Conservation (phyloP, 2,329 filamentous ascomycete genomes). For the Hypomyces rosellus region DNA sequence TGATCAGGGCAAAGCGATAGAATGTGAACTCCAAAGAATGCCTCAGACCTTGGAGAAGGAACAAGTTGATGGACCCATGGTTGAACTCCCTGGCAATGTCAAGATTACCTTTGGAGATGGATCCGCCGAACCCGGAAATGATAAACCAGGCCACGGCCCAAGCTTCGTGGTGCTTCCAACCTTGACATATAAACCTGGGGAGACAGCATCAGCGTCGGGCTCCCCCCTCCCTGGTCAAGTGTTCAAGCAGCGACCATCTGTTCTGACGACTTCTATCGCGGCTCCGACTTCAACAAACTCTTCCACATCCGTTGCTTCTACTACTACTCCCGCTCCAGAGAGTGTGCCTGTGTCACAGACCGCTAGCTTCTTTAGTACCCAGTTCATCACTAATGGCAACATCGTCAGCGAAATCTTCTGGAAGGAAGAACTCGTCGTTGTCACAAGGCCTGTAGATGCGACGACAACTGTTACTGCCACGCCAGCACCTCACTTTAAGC, state of each 20-base stretch:
- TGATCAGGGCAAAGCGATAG: slow-evolving; percentile 45
- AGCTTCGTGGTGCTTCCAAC: slow-evolving; percentile 27
- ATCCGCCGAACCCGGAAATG: neutral
- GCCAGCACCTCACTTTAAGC: slow-evolving; percentile 16
- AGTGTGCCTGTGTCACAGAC: slow-evolving; percentile 25
- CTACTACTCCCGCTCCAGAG: slow-evolving; percentile 12
- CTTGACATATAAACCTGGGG: slow-evolving; percentile 32
- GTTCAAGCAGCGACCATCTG: slow-evolving; percentile 30
- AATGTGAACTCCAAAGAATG: slow-evolving; percentile 55
- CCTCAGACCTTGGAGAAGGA: slow-evolving; percentile 53
- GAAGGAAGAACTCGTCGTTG: slow-evolving; percentile 49
- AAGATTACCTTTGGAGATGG: slow-evolving; percentile 32
- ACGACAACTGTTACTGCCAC: slow-evolving; percentile 33
- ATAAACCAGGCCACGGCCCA: neutral
- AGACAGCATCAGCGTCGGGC: slow-evolving; percentile 25
- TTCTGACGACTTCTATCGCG: slow-evolving; percentile 7
- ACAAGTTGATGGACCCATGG: slow-evolving; percentile 48
- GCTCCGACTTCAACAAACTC: slow-evolving; percentile 14
- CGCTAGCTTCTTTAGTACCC: slow-evolving; percentile 39
- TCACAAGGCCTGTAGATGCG: slow-evolving; percentile 38
- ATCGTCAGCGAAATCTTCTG: slow-evolving; percentile 51
- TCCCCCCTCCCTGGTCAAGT: slow-evolving; percentile 36
- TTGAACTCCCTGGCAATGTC: slow-evolving; percentile 60
- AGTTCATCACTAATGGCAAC: slow-evolving; percentile 45
- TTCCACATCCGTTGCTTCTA: neutral